phyloP scores from a whole-genome alignment of 1,139 yeast species.

The Lodderomyces beijingensis region DNA sequence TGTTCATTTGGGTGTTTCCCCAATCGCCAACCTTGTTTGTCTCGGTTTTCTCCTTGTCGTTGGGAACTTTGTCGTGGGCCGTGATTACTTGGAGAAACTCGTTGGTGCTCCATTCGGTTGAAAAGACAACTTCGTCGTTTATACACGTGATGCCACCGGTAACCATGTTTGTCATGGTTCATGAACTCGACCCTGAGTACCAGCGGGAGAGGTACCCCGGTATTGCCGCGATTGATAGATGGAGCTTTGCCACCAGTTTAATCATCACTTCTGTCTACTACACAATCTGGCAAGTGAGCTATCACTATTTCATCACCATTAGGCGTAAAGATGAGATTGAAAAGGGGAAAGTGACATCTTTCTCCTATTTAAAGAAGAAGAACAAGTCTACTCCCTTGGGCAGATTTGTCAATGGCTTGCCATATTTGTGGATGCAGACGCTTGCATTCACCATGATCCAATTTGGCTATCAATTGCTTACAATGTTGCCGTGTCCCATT shows the following conservation, averaged over 20 bases:
- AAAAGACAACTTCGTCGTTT: conserved; percentile 88
- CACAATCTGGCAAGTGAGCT: conserved; percentile 84
- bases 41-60: conserved; percentile 78
- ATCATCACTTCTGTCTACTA: conserved; percentile 80
- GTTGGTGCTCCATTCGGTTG: conserved; percentile 84
- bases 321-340: conserved; percentile 74
- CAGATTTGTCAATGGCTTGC: conserved; percentile 74
- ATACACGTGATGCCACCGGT: conserved; percentile 91
- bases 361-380: conserved; percentile 73
- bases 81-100: conserved; percentile 96
- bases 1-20: conserved; percentile 83
- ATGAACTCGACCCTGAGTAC: conserved; percentile 60
- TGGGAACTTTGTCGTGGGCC: conserved; percentile 90
- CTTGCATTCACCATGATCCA: conserved; percentile 83
- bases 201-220: conserved; percentile 70
- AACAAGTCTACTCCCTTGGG: conserved; percentile 66
- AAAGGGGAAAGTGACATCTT: conserved; percentile 83
- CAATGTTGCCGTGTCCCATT: conserved; percentile 86
- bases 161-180: conserved; percentile 83
- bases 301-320: conserved; percentile 89
- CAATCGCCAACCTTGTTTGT: conserved; percentile 66
- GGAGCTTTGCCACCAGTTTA: conserved; percentile 73
- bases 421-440: conserved; percentile 78
- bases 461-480: conserved; percentile 78
- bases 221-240: conserved; percentile 57